A percentile compares a stretch with the other conserved stretches of the same genome.
Evolutionary conservation across 768 basidiomycete species (phyloP).

Genomic region (Macrocybe gigantea): DNA sequence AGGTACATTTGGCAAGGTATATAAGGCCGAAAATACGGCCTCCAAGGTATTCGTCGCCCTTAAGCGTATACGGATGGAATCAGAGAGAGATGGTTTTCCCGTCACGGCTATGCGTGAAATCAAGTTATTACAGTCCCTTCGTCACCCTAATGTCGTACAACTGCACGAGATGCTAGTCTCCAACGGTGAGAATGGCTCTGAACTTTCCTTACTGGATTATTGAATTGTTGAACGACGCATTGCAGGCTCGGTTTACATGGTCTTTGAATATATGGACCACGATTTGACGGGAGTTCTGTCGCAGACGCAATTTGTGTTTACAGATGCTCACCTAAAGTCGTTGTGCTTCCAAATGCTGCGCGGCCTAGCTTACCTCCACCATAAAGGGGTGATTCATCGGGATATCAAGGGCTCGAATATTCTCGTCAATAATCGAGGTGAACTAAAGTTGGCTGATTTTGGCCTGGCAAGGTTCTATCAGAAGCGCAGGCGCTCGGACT

Average conservation of each 20-base stretch:
- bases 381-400: slow-evolving; percentile 92
- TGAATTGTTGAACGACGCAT: slow-evolving; percentile 6
- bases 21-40: slow-evolving; percentile 85
- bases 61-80: slow-evolving; percentile 97
- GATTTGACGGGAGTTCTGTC: slow-evolving; percentile 93
- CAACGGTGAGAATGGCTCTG: slow-evolving; percentile 52
- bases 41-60: slow-evolving; percentile 80
- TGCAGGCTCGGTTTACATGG: slow-evolving; percentile 94
- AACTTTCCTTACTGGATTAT: background rate
- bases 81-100: slow-evolving; percentile 96
- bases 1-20: slow-evolving; percentile 97
- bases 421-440: slow-evolving; percentile 82
- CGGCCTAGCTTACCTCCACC: slow-evolving; percentile 92
- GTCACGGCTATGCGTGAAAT: slow-evolving; percentile 99
- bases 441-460: slow-evolving; percentile 96
- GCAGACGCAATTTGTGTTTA: slow-evolving; percentile 83
- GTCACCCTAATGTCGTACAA: slow-evolving; percentile 84
- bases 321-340: slow-evolving; percentile 88
- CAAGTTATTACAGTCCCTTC: slow-evolving; percentile 88
- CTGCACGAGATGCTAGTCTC: slow-evolving; percentile 99
- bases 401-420: slow-evolving; percentile 99
- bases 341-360: slow-evolving; percentile 94
- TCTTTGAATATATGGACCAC: slow-evolving; percentile 99
- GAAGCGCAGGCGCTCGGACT: slow-evolving; percentile 84
- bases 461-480: slow-evolving; percentile 96